phyloP scores from a whole-genome alignment of 108 stramenopile species.

The Skeletonema costatum region DNA sequence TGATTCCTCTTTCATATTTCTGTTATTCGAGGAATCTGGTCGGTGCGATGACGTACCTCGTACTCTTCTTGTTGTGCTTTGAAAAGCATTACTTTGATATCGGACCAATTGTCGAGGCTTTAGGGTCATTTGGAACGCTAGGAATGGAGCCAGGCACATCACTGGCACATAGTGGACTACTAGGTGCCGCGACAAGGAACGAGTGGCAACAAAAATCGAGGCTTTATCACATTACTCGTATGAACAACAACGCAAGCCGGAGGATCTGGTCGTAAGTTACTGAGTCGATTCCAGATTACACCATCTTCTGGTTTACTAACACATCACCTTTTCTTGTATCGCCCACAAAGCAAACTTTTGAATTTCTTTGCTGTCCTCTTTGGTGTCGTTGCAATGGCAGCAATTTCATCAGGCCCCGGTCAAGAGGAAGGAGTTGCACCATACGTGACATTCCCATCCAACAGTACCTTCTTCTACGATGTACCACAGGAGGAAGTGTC shows the following conservation, averaged over 20 bases:
- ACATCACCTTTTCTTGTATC: not conserved
- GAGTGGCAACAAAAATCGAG: not conserved
- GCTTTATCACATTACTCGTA: not conserved
- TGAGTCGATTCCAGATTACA: not conserved
- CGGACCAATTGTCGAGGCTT: not conserved
- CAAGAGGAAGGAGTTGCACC: not conserved
- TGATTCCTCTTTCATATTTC: conserved; percentile 10
- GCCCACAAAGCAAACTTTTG: not conserved
- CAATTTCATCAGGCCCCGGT: not conserved
- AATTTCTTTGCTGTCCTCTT: not conserved
- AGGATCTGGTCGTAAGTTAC: not conserved
- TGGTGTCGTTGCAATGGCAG: not conserved
- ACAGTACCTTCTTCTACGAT: not conserved
- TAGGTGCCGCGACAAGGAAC: not conserved
- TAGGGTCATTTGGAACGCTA: not conserved
- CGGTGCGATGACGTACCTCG: conserved; percentile 18
- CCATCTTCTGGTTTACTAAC: not conserved
- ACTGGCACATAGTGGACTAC: not conserved
- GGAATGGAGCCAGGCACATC: not conserved
- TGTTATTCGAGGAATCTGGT: conserved; percentile 16
- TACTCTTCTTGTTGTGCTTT: conserved; percentile 9
- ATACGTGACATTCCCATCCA: not conserved
- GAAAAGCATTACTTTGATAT: conserved; percentile 8
- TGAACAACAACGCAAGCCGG: not conserved
- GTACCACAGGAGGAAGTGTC: not conserved